A percentile compares a stretch with the other conserved stretches of the same genome.
These are phyloP conservation scores for Sonneratia alba DNA, from an alignment of 345 rosid species.

Conservation along the genomic window DNA sequence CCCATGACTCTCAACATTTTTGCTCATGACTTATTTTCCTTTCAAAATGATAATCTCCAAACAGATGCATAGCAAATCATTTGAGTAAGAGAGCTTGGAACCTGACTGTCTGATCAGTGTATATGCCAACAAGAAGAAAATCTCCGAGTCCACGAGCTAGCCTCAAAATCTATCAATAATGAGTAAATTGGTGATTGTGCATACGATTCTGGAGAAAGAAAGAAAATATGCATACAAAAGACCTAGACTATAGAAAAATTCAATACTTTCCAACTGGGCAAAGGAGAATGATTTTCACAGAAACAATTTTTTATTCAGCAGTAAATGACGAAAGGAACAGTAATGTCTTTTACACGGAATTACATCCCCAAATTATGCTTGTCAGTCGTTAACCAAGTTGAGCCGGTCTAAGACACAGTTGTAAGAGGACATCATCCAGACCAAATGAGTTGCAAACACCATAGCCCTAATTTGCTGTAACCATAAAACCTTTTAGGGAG, in stretches of 20 bases:
- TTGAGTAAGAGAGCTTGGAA: conserved; percentile 9
- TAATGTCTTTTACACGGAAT: background rate
- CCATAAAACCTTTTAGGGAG: background rate
- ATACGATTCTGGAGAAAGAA: background rate
- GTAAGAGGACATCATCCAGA: background rate
- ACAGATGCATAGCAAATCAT: background rate
- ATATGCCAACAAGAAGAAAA: conserved; percentile 71
- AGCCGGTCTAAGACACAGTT: background rate
- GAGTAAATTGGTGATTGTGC: conserved; percentile 3
- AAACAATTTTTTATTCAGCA: background rate
- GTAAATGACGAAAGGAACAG: background rate
- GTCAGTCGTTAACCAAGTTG: background rate
- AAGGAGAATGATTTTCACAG: background rate
- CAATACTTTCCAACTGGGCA: background rate
- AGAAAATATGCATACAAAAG: background rate
- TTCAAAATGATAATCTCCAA: background rate
- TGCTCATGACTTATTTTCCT: background rate
- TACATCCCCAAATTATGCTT: background rate
- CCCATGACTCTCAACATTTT: background rate
- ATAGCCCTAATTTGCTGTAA: background rate
- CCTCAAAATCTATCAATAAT: conserved; percentile 38
- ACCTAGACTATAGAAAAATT: background rate
- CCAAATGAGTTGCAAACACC: background rate
- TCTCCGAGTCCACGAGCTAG: conserved; percentile 65
- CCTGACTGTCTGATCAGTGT: conserved; percentile 65